Conservation (phyloP, 1,139 yeast species). For the Protomyces pachydermus region DNA sequence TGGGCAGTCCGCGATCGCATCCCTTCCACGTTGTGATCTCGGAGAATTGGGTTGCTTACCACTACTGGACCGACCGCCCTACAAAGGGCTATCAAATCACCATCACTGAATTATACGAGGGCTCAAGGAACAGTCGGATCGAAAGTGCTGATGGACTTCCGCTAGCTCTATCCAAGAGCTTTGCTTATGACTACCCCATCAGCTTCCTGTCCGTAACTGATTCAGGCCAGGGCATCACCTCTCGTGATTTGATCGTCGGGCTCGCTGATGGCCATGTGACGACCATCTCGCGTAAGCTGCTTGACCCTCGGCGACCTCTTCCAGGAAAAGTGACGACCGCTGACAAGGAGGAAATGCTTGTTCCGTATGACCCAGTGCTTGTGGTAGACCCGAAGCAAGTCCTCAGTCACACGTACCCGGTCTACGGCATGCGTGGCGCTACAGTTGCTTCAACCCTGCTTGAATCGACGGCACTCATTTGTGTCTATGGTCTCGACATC, state of each 20-base stretch:
- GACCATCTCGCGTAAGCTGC: conserved; percentile 56
- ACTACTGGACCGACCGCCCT: conserved; percentile 45
- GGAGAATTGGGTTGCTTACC: conserved; percentile 78
- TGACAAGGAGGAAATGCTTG: conserved; percentile 58
- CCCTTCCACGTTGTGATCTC: conserved; percentile 58
- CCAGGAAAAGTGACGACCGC: conserved; percentile 51
- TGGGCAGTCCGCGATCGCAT: conserved; percentile 39
- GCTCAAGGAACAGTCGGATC: conserved; percentile 45
- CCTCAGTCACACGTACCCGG: conserved; percentile 42
- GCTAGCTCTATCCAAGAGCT: conserved; percentile 51
- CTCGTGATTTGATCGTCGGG: conserved; percentile 59
- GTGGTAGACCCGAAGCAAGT: conserved; percentile 47
- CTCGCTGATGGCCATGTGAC: conserved; percentile 56
- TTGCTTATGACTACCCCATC: conserved; percentile 55
- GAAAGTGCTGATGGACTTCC: conserved; percentile 45
- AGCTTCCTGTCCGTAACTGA: conserved; percentile 52
- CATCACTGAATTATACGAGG: conserved; percentile 75
- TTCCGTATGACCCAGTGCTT: conserved; percentile 59
- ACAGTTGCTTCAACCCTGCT: conserved; percentile 61
- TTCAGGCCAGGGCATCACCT: conserved; percentile 70
- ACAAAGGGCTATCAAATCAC: conserved; percentile 55
- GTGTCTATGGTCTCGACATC: conserved; percentile 60
- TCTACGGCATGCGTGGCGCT: conserved; percentile 36
- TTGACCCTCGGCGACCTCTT: conserved; percentile 43
- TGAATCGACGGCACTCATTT: conserved; percentile 75